Base-by-base conservation (phyloP, 306 rosid species). In the Gillenia trifoliata region DNA sequence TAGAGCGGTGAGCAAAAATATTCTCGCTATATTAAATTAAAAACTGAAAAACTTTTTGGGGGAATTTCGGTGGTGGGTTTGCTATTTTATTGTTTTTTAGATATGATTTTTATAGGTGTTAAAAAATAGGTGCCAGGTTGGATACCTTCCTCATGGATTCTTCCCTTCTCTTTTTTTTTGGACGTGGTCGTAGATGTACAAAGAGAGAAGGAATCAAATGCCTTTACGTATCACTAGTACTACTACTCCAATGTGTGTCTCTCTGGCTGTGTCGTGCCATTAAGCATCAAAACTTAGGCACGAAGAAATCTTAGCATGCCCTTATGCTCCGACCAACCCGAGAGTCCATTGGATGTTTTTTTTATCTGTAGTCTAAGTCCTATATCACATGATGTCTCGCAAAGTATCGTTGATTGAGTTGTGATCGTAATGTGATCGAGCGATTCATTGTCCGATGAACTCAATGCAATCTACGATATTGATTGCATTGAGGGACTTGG, bases 261-360 rank as follows among this genome's bases (percentile, higher is more conserved):
- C 33, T 36, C 41, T 8, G 41, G 41, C 41, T 8, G 41, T 8
- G 41, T 38, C 41, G 11, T 38, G 41, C 41, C 52, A 71, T 9
- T 55, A 26, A 28, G 75, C 55, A 38, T 11, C 41, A 38, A 16
- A 71, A 57, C 76, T 72, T 72, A 62, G 23, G 43, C 43, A 17
- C 47, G 57, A 72, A 72, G 76, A 59, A 72, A 72, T 40, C 76
- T 38, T 62, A 38, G 10, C 66, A 16, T 13, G 66, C 64, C 7
- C 38, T 33, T 25, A 20, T 71, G 23, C 75, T 72, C 38, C 67
- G 22, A 9, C 52, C 52, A 16, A 16, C 20, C 52, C 8, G 3
- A 16, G 3, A 47, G 52, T 47, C 17, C 52, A 47, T 0, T 15
- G 8, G 20, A 47, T 38, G 0, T 45, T 45, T 43, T 3, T 4